Conservation (phyloP, 805 yeast genomes). For the Millerago galiae region DNA sequence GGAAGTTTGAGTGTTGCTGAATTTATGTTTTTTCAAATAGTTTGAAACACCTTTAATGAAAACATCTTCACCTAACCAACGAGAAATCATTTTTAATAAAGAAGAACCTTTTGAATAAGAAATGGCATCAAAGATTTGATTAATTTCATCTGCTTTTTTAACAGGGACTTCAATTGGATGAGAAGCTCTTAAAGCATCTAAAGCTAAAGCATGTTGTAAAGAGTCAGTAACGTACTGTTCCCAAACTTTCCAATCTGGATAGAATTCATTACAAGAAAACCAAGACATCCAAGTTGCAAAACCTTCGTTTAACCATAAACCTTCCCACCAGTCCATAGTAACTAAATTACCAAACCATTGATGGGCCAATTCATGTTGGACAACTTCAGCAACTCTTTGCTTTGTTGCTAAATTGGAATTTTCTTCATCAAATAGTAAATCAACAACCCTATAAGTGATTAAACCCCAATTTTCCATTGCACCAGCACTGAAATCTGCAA, state of each 20-base stretch:
- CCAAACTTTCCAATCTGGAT: constrained; percentile 86
- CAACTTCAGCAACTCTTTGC: constrained; percentile 78
- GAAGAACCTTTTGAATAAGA: constrained; percentile 81
- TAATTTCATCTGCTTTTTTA: constrained; percentile 68
- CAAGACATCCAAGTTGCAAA: constrained; percentile 91
- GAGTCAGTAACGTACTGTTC: constrained; percentile 74
- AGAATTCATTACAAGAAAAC: constrained; percentile 70
- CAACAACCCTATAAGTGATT: constrained; percentile 74
- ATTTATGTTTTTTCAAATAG: constrained; percentile 68
- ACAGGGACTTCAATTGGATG: constrained; percentile 86
- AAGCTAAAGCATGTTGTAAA: constrained; percentile 64
- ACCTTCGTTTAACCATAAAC: constrained; percentile 83
- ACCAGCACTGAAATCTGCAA: constrained; percentile 79
- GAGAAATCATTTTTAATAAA: constrained; percentile 69
- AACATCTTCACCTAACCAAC: constrained; percentile 71
- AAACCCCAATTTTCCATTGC: constrained; percentile 89
- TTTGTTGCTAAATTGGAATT: constrained; percentile 57
- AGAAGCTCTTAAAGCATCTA: constrained; percentile 77
- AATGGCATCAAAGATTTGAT: constrained; percentile 80
- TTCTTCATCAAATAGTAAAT: constrained; percentile 64
- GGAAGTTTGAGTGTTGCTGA: constrained; percentile 70
- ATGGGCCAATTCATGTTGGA: constrained; percentile 84
- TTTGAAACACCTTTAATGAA: constrained; percentile 76
- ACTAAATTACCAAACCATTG: constrained; percentile 91
- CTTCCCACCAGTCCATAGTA: constrained; percentile 93